Evolutionary conservation across 2,329 filamentous ascomycete genomes (phyloP).

Genomic region (Aspergillus persii): DNA sequence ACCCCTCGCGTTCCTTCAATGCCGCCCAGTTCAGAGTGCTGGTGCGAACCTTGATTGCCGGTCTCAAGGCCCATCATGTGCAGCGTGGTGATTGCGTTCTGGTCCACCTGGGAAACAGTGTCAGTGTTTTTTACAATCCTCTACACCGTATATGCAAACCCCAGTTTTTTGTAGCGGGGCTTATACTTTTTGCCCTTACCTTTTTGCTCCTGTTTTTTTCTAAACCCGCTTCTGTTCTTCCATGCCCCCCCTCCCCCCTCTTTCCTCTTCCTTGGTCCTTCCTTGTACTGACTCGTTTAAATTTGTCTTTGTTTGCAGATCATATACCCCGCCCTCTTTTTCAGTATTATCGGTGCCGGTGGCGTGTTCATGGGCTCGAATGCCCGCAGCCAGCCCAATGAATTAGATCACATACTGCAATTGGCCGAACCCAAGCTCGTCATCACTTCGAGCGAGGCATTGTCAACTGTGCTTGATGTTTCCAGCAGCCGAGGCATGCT

Average conservation of each 20-base stretch:
- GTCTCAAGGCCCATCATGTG: slow-evolving; percentile 39
- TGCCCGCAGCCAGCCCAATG: slow-evolving; percentile 45
- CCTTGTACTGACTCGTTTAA: slow-evolving; percentile 14
- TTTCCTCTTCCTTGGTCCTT: not conserved
- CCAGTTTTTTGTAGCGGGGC: not conserved
- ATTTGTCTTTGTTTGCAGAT: slow-evolving; percentile 27
- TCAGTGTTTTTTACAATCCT: slow-evolving; percentile 20
- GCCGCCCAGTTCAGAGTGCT: slow-evolving; percentile 33
- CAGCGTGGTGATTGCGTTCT: slow-evolving; percentile 44
- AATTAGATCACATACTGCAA: slow-evolving; percentile 48
- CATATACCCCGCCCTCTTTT: slow-evolving; percentile 40
- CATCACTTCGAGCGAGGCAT: slow-evolving; percentile 42
- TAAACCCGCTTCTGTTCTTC: not conserved
- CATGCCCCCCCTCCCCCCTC: slow-evolving; percentile 5
- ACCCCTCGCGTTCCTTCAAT: slow-evolving; percentile 38
- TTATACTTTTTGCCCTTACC: slow-evolving; percentile 3
- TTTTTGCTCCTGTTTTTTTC: not conserved
- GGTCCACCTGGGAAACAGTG: slow-evolving; percentile 43
- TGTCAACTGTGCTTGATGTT: slow-evolving; percentile 37
- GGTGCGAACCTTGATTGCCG: slow-evolving; percentile 41
- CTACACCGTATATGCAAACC: not conserved
- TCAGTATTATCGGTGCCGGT: slow-evolving; percentile 44
- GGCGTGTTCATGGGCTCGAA: slow-evolving; percentile 54
- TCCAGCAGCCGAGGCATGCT: slow-evolving; percentile 31
- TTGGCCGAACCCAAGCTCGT: slow-evolving; percentile 47